These are phyloP conservation scores for Colletotrichum sp. DNA, from an alignment of 2,329 filamentous ascomycete genomes.

Conservation along the genomic window DNA sequence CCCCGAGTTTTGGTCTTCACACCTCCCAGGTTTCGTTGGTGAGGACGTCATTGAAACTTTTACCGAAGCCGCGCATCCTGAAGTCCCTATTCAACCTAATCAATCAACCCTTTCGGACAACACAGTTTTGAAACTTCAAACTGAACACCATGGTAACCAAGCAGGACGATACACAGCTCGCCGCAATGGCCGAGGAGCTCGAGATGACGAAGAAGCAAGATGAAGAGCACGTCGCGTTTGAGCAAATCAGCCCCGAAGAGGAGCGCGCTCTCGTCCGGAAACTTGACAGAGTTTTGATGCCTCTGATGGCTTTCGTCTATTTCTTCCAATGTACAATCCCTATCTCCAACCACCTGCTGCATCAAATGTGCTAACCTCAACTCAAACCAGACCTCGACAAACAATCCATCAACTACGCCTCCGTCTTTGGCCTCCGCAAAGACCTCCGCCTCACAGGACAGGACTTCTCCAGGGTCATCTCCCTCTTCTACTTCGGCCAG, in stretches of 20 bases:
- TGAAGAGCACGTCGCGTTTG: not conserved
- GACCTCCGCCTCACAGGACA: constrained; percentile 9
- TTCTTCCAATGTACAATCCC: constrained; percentile 26
- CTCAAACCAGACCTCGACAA: constrained; percentile 25
- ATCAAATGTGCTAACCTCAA: too few species aligned
- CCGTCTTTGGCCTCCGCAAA: constrained; percentile 11
- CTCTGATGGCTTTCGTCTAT: constrained; percentile 21
- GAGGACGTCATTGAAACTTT: not conserved
- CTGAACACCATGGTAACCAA: not conserved
- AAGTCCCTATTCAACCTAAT: too few species aligned
- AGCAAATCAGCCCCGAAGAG: constrained; percentile 1
- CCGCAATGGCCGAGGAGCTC: not conserved
- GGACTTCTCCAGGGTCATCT: constrained; percentile 18
- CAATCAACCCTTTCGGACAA: too few species aligned
- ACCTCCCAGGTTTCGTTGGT: not conserved
- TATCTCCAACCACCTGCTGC: too few species aligned
- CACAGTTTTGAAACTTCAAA: too few species aligned
- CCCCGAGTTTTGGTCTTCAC: not conserved
- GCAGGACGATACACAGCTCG: not conserved
- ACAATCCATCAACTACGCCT: constrained; percentile 11
- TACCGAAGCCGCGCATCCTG: not conserved
- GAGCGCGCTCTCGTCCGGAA: constrained; percentile 8
- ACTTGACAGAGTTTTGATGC: constrained; percentile 21
- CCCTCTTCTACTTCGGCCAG: constrained; percentile 21
- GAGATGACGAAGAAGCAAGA: not conserved